Conservation (phyloP, 129 eudicot species). For the Dittrichia graveolens region DNA sequence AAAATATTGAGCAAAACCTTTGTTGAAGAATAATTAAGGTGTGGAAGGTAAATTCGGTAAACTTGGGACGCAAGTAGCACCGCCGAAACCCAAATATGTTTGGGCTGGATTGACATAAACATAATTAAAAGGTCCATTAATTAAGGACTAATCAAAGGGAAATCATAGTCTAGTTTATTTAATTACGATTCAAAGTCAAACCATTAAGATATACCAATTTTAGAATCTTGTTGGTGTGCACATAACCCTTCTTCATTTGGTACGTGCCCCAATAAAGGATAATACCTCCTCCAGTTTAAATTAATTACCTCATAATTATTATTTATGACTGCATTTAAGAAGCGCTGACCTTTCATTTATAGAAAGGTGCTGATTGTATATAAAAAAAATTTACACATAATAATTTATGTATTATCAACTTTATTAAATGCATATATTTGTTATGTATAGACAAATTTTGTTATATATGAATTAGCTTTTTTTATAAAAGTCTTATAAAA, state of each 20-base stretch:
- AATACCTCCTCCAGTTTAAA: too few species aligned
- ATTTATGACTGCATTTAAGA: conserved; percentile 32
- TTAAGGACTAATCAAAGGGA: conserved; percentile 5
- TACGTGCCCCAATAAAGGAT: conserved; percentile 10
- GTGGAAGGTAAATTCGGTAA: background rate
- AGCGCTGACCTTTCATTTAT: conserved; percentile 22
- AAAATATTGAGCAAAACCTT: conserved; percentile 26
- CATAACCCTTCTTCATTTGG: conserved; percentile 20
- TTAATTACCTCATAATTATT: conserved; percentile 20
- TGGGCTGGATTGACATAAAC: conserved; percentile 12
- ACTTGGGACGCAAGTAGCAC: background rate
- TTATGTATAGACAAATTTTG: too few species aligned
- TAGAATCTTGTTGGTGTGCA: conserved; percentile 27
- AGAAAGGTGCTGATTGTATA: too few species aligned
- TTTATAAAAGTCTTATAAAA: too few species aligned
- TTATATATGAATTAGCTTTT: too few species aligned
- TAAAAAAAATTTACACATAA: too few species aligned
- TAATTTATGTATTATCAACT: too few species aligned
- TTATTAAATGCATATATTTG: too few species aligned
- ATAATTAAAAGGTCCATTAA: conserved; percentile 15
- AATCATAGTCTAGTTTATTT: background rate
- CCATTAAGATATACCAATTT: conserved; percentile 11
- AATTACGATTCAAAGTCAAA: conserved; percentile 20
- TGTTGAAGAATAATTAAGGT: conserved; percentile 25
- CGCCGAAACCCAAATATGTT: background rate